Evolutionary conservation across 371 early-diverging fungal species (phyloP), one percentile per base, ranked within the genome.

Genomic region (Mucor piriformis): DNA sequence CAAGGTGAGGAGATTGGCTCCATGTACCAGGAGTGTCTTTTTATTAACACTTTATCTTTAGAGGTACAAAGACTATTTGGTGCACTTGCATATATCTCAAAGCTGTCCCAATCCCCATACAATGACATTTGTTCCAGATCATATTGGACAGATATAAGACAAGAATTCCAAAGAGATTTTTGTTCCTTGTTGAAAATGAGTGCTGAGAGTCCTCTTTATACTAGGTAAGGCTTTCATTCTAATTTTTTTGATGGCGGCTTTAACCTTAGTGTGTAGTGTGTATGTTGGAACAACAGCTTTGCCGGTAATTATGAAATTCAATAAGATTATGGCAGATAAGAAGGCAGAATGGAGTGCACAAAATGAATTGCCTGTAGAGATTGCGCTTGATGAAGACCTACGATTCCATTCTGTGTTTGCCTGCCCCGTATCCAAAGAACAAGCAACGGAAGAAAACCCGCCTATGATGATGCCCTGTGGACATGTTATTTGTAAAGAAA

Each of bases 391-490:
- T 3, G 92, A 90, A 47, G 75, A 79, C 25, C 79, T 95, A 58
- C 77, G 93, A 49, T 98, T 84, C 73, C 99, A 99, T 72, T 95
- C 97, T 35, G 87, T 96, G 8, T 99, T 99, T 83, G 91, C 92
- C 6, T 99, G 99, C 73, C 99, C 99, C 6, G 99, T 99, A 0
- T 87, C 91, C 33, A 97, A 97, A 74, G 97, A 96, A 64, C 93
- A 92, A 69, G 90, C 93, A 3, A 89, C 93, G 1, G 89, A 89
- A n/a, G 85, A 84, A 6, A 99, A 99, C 63, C 98, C 98, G 33
- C 99, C 99, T 0, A 96, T 97, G 93, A 92, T 95, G 92, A 86
- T 99, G 90, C 83, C 86, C 3, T 99, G 99, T 75, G 97, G 98
- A 3, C 99, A 99, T 74, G 96, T 97, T 0, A 87, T 99, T 32